Evolutionary conservation across 495 filamentous ascomycete species (phyloP).

Genomic region (Aspergillus avenaceus): DNA sequence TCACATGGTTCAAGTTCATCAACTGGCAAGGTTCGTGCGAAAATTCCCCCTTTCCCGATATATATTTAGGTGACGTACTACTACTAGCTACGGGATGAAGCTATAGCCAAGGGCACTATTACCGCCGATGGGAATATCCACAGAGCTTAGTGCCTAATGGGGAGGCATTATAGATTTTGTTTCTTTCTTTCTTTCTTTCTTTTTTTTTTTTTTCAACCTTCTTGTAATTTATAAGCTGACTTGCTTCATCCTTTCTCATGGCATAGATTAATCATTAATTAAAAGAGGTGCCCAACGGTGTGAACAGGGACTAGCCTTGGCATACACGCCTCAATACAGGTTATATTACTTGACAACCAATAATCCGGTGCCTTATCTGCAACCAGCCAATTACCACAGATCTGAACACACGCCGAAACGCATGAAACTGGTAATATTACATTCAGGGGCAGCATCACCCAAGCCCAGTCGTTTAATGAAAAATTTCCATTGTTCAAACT

Average conservation of each 20-base stretch:
- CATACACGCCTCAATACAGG: not conserved
- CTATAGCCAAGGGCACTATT: not conserved
- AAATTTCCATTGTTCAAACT: no score
- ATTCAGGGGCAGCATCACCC: conserved; percentile 1
- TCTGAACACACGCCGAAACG: not conserved
- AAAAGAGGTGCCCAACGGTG: not conserved
- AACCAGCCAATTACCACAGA: not conserved
- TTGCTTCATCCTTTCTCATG: not conserved
- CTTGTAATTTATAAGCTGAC: not conserved
- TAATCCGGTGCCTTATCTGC: not conserved
- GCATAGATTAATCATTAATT: not conserved
- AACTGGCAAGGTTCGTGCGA: not conserved
- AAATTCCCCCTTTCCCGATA: not conserved
- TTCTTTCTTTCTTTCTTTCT: not conserved
- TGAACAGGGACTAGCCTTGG: not conserved
- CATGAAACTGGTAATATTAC: not conserved
- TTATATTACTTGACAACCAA: not conserved
- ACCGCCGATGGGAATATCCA: not conserved
- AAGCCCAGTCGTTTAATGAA: no score
- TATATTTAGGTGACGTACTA: not conserved
- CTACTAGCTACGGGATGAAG: not conserved
- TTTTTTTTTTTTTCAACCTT: not conserved
- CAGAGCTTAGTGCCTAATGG: not conserved
- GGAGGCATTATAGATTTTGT: not conserved
- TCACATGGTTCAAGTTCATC: no score